Conservation (phyloP, 768 basidiomycete genomes). For the Calocera viscosa region DNA sequence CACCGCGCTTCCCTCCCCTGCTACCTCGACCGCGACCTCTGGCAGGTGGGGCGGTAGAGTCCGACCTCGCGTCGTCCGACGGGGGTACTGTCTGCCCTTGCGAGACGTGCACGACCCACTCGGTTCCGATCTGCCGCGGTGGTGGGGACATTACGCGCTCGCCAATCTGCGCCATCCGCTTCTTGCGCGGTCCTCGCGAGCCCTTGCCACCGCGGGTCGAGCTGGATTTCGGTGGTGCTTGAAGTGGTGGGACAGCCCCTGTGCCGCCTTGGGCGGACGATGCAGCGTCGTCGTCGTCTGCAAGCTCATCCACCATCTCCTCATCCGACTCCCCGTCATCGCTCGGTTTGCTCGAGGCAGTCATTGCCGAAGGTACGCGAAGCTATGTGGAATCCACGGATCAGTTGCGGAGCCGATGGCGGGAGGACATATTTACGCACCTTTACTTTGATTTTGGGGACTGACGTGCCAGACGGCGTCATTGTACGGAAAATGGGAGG, state of each 20-base stretch:
- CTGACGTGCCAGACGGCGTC: background rate
- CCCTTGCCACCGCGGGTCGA: background rate
- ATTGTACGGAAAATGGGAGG: background rate
- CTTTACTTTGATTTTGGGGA: background rate
- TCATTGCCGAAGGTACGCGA: background rate
- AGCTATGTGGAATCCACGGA: background rate
- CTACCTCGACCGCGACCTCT: background rate
- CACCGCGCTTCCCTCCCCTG: slow-evolving; percentile 1
- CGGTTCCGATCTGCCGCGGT: background rate
- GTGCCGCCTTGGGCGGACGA: slow-evolving; percentile 7
- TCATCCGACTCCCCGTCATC: background rate
- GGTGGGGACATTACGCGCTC: background rate
- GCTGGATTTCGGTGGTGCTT: background rate
- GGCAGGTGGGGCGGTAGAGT: background rate
- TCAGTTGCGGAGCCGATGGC: background rate
- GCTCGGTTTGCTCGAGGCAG: background rate
- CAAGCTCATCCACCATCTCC: slow-evolving; percentile 4
- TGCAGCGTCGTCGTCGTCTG: background rate
- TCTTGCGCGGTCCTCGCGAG: slow-evolving; percentile 9
- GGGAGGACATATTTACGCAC: background rate
- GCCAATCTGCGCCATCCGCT: slow-evolving; percentile 10
- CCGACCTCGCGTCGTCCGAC: background rate
- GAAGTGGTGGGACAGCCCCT: slow-evolving; percentile 9
- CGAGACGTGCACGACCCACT: slow-evolving; percentile 14
- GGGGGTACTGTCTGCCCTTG: background rate